Conservation (phyloP, 2,329 filamentous ascomycete genomes). For the Verticillium alfalfae region DNA sequence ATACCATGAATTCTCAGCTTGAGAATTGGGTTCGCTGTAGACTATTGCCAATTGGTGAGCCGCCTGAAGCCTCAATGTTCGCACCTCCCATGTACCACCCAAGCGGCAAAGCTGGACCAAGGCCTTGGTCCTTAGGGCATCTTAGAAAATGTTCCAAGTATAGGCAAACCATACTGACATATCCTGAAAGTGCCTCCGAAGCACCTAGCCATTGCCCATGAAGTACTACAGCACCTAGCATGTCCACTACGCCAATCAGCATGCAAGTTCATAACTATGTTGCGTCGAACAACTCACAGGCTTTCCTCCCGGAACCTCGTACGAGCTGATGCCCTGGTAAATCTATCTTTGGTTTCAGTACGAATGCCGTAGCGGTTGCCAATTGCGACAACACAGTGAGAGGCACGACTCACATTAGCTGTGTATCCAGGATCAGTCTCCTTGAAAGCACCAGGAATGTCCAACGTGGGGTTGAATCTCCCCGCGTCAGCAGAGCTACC, state of each 20-base stretch:
- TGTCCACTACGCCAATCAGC: slow-evolving; percentile 2
- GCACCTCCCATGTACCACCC: too few species aligned
- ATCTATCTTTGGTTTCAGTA: slow-evolving; percentile 1
- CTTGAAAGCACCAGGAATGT: slow-evolving; percentile 36
- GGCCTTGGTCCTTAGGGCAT: too few species aligned
- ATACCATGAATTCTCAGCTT: too few species aligned
- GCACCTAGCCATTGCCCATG: too few species aligned
- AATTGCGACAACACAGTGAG: too few species aligned
- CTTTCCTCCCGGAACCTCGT: slow-evolving; percentile 5
- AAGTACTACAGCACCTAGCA: neutral
- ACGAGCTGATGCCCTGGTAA: slow-evolving; percentile 6
- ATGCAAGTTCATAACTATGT: neutral
- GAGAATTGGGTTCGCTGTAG: too few species aligned
- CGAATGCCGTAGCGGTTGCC: neutral
- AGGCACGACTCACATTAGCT: slow-evolving; percentile 28
- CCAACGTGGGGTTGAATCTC: slow-evolving; percentile 22
- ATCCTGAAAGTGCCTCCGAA: too few species aligned
- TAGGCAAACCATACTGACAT: too few species aligned
- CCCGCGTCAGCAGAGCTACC: slow-evolving; percentile 25
- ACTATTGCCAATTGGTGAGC: too few species aligned
- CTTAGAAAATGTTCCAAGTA: too few species aligned
- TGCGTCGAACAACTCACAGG: neutral
- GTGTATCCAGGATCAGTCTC: slow-evolving; percentile 37
- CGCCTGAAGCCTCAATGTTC: too few species aligned
- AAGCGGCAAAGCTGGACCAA: too few species aligned